These are phyloP conservation scores for Dioscorea cayenensis DNA, from an alignment of 116 monocot genomes.

Conservation along the genomic window DNA sequence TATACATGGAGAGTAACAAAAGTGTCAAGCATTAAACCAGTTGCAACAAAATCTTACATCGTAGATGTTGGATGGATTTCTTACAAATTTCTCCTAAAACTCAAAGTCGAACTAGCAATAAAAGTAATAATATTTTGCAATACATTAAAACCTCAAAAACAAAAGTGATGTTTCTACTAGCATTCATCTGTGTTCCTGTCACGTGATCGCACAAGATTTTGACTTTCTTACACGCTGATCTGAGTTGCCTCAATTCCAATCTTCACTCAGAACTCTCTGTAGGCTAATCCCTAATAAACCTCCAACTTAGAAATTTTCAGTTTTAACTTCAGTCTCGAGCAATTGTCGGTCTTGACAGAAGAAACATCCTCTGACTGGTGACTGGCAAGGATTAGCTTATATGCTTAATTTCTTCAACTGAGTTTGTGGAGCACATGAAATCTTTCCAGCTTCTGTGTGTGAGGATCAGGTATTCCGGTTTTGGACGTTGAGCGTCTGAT, in stretches of 20 bases:
- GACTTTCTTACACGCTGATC: too few relatives aligned
- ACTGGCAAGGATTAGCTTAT: background rate
- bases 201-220: too few relatives aligned
- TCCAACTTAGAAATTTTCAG: constrained; percentile 18
- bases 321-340: constrained; percentile 4
- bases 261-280: constrained; percentile 95
- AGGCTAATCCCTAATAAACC: constrained; percentile 77
- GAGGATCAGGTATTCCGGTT: background rate
- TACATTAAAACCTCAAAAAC: too few relatives aligned
- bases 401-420: background rate
- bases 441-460: background rate
- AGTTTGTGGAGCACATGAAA: background rate
- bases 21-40: too few relatives aligned
- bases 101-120: too few relatives aligned
- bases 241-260: background rate
- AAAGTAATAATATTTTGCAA: too few relatives aligned
- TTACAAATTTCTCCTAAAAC: too few relatives aligned
- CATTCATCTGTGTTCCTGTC: too few relatives aligned
- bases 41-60: too few relatives aligned
- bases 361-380: constrained; percentile 2
- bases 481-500: constrained; percentile 2
- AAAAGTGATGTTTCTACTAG: too few relatives aligned
- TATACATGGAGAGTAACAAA: too few relatives aligned
- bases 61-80: too few relatives aligned
- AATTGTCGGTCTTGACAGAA: background rate